phyloP scores from a whole-genome alignment of 352 stramenopile species.

The Phytophthora capsici region DNA sequence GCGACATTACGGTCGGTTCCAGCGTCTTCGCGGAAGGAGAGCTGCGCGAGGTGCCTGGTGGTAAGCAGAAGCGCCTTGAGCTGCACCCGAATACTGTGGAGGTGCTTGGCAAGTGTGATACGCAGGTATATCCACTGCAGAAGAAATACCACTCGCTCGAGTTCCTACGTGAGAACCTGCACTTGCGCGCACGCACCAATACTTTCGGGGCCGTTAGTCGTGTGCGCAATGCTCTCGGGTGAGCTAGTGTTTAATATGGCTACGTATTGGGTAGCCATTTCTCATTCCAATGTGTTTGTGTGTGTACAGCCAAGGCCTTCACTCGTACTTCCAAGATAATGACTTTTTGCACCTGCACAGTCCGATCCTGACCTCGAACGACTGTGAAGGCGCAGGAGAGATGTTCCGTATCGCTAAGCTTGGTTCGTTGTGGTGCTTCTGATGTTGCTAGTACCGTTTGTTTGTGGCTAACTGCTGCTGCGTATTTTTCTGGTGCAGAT shows the following conservation, averaged over 20 bases:
- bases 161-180: conserved; percentile 96
- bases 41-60: conserved; percentile 87
- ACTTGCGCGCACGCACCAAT: conserved; percentile 97
- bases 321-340: conserved; percentile 80
- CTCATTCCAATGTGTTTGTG: conserved; percentile 9
- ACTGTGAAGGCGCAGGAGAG: conserved; percentile 98
- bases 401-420: conserved; percentile 95
- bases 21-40: conserved; percentile 92
- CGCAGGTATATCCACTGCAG: conserved; percentile 95
- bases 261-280: neutral
- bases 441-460: conserved; percentile 1
- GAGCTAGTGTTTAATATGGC: conserved; percentile 9
- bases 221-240: conserved; percentile 93
- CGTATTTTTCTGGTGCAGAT: conserved; percentile 35
- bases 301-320: conserved; percentile 59
- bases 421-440: conserved; percentile 42
- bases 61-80: conserved; percentile 93
- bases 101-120: conserved; percentile 93
- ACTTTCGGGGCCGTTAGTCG: conserved; percentile 95
- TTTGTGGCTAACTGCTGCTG: conserved; percentile 16
- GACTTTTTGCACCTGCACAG: conserved; percentile 88
- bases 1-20: conserved; percentile 92
- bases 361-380: conserved; percentile 96
- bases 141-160: conserved; percentile 99
- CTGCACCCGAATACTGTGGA: conserved; percentile 84